These are phyloP conservation scores for Zymoseptoria tritici DNA, from an alignment of 2,329 filamentous ascomycete genomes.

Conservation along the genomic window DNA sequence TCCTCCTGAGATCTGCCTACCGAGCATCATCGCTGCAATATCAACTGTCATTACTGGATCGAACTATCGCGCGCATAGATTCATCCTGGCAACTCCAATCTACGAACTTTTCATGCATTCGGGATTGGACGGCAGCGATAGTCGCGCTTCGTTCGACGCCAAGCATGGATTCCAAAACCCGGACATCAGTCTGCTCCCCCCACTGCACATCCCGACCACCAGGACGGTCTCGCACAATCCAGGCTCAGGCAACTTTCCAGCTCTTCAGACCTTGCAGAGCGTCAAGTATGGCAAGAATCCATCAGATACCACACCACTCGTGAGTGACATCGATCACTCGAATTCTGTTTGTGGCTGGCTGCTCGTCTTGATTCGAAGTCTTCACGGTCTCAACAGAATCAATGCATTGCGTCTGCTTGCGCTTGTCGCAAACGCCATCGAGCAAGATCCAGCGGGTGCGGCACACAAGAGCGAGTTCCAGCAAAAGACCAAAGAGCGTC, in stretches of 20 bases:
- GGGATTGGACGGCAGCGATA: slow-evolving; percentile 14
- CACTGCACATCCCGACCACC: slow-evolving; percentile 37
- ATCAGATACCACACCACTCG: slow-evolving; percentile 8
- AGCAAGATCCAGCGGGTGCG: slow-evolving; percentile 29
- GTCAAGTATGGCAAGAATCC: slow-evolving; percentile 8
- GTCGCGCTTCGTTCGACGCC: slow-evolving; percentile 19
- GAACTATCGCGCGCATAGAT: slow-evolving; percentile 64
- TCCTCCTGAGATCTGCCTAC: slow-evolving; percentile 49
- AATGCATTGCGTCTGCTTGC: slow-evolving; percentile 36
- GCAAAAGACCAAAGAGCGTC: slow-evolving; percentile 32
- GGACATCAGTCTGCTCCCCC: slow-evolving; percentile 20
- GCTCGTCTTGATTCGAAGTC: slow-evolving; percentile 37
- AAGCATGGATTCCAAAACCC: slow-evolving; percentile 20
- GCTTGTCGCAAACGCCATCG: slow-evolving; percentile 29
- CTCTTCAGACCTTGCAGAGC: slow-evolving; percentile 31
- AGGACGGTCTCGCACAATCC: slow-evolving; percentile 26
- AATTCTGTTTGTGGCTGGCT: slow-evolving; percentile 44
- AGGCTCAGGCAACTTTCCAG: slow-evolving; percentile 38
- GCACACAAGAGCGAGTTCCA: slow-evolving; percentile 24
- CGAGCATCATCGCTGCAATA: slow-evolving; percentile 69
- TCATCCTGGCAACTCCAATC: slow-evolving; percentile 41
- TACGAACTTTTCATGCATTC: slow-evolving; percentile 23
- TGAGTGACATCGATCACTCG: slow-evolving; percentile 35
- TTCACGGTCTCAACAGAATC: slow-evolving; percentile 35
- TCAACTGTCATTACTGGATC: slow-evolving; percentile 71